A percentile compares a stretch with the other conserved stretches of the same genome.
phyloP scores from a whole-genome alignment of 179 eudicot species.

The Camellia oleifera region DNA sequence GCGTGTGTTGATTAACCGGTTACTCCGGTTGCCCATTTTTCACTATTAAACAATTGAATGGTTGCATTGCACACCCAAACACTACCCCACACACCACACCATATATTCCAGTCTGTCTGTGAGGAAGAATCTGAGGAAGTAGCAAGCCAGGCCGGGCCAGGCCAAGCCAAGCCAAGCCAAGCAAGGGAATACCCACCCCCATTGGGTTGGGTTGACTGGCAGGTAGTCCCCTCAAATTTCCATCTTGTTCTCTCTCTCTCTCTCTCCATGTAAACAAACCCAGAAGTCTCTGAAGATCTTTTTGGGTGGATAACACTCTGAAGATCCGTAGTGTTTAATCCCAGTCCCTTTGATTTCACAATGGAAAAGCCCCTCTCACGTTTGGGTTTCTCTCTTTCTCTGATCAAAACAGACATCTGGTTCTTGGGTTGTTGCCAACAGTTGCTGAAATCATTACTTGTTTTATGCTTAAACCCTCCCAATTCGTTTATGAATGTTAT shows the following conservation, averaged over 20 bases:
- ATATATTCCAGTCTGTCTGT: no score
- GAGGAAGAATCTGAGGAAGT: no score
- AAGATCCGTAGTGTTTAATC: not conserved
- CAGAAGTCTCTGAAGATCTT: not conserved
- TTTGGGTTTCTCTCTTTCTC: constrained; percentile 2
- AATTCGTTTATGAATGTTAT: not conserved
- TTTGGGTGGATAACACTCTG: not conserved
- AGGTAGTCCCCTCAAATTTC: not conserved
- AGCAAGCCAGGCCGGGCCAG: no score
- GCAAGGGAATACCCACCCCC: no score
- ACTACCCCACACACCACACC: no score
- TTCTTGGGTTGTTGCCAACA: constrained; percentile 5
- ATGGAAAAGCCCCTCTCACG: constrained; percentile 6
- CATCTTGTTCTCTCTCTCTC: not conserved
- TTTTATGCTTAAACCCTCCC: not conserved
- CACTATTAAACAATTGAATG: no score
- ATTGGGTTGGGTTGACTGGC: constrained; percentile 12
- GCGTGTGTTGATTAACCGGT: no score
- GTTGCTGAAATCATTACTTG: not conserved
- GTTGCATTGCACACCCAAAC: no score
- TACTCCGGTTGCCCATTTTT: no score
- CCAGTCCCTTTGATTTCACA: not conserved
- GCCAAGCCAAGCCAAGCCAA: no score
- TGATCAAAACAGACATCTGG: constrained; percentile 12
- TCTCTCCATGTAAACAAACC: not conserved